Conservation (phyloP, 257 asterid genomes). For the Misopates orontium region DNA sequence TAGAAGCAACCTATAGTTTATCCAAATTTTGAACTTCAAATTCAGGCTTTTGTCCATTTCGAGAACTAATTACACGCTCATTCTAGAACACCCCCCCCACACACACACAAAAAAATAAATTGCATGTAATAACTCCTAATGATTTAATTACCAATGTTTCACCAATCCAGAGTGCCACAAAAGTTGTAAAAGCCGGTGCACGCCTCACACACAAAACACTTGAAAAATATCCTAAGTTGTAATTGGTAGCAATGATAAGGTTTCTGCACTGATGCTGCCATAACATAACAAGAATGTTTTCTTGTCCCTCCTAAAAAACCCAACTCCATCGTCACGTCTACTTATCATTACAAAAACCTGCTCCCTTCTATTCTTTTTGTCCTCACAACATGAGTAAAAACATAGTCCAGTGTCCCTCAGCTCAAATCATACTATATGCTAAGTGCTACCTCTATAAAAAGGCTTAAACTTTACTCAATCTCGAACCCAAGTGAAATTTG, state of each 20-base stretch:
- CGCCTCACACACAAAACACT: conserved; percentile 37
- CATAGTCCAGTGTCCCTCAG: conserved; percentile 4
- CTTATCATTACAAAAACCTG: conserved; percentile 48
- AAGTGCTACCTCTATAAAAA: conserved; percentile 32
- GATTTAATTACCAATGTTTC: background rate
- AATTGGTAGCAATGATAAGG: conserved; percentile 43
- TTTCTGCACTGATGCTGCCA: conserved; percentile 31
- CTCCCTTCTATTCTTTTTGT: conserved; percentile 17
- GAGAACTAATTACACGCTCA: no score
- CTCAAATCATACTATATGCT: conserved; percentile 1
- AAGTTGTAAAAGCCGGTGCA: conserved; percentile 38
- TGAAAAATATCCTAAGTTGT: conserved; percentile 16
- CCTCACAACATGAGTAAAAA: conserved; percentile 24
- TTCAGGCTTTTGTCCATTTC: no score
- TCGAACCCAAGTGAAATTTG: background rate
- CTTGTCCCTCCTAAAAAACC: conserved; percentile 46
- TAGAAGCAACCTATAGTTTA: no score
- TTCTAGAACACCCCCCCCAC: no score
- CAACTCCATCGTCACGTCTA: conserved; percentile 37
- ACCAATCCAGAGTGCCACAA: conserved; percentile 16
- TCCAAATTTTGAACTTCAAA: no score
- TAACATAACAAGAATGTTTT: conserved; percentile 59
- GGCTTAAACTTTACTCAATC: conserved; percentile 1
- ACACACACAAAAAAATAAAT: no score
- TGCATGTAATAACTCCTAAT: background rate